A percentile compares a stretch with the other conserved stretches of the same genome.
phyloP scores from a whole-genome alignment of 129 eudicot species.

The Flaveria sonorensis region DNA sequence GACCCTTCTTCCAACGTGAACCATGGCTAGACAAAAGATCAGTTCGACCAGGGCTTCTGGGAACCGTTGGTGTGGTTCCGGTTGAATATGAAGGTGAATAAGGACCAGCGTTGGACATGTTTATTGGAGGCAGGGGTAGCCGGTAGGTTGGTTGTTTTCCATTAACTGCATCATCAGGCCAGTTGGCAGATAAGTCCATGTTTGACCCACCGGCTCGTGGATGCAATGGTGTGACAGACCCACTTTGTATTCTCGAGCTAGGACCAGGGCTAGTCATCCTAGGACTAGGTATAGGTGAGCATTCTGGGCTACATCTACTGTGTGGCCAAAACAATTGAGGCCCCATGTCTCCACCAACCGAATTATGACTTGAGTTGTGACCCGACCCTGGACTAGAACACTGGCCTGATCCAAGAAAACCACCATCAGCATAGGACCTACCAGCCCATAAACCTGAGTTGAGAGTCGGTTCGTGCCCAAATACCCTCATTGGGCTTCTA shows the following conservation, averaged over 20 bases:
- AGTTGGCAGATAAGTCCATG: conserved; percentile 34
- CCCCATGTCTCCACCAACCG: conserved; percentile 58
- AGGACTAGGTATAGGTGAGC: conserved; percentile 69
- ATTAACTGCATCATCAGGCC: conserved; percentile 38
- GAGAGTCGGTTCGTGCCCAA: conserved; percentile 38
- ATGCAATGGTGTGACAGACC: conserved; percentile 60
- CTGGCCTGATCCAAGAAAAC: conserved; percentile 54
- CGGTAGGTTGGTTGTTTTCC: conserved; percentile 53
- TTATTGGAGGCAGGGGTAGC: conserved; percentile 59
- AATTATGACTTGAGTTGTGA: conserved; percentile 59
- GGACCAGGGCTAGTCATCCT: conserved; percentile 71
- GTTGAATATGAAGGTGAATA: conserved; percentile 56
- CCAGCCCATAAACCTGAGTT: conserved; percentile 46
- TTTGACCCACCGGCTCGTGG: conserved; percentile 46
- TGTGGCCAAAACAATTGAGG: conserved; percentile 46
- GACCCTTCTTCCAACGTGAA: conserved; percentile 71
- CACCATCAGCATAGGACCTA: conserved; percentile 35
- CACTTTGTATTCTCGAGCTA: conserved; percentile 57
- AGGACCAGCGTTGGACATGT: conserved; percentile 41
- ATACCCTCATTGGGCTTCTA: conserved; percentile 56
- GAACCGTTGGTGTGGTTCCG: conserved; percentile 41
- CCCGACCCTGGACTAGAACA: conserved; percentile 74
- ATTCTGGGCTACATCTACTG: conserved; percentile 65
- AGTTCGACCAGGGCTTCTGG: conserved; percentile 48
- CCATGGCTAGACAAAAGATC: conserved; percentile 44